Evolutionary conservation across 352 stramenopile species (phyloP), one percentile per base, ranked within the genome.

Genomic region (Phytopythium boreale): DNA sequence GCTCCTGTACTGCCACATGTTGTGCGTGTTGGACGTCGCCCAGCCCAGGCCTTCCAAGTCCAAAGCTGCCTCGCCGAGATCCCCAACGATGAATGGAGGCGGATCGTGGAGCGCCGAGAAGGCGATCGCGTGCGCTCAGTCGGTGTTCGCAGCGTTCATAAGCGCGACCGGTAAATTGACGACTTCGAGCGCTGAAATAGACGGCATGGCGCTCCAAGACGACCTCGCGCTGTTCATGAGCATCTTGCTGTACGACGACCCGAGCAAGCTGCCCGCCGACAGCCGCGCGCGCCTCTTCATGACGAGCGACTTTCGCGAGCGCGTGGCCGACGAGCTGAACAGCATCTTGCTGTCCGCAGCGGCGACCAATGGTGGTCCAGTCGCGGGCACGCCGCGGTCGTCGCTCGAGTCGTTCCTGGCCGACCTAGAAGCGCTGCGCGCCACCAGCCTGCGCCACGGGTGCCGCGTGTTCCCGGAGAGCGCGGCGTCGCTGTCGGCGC

Each of bases 21-120:
- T 86, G 5, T 86, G 72, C 34, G 68, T 86, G 20, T 39, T 86
- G 34, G 77, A 86, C 51, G 59, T 76, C 22, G 62, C 82, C 4
- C 46, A 56, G 31, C 50, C 52, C 26, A 68, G 22, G 46, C 22
- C 46, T 12, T 11, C 46, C 10, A 52, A 29, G 11, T 52, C 22
- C 9, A 31, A 7, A 0, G 11, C 46, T 20, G 39, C 15, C 15
- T 20, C 39, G 39, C 39, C 15, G 15, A 53, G 31, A 11, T 50
- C 36, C 9, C 60, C 27, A 24, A 36, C 65, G 14, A 55, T 67
- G 43, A 22, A 55, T 4, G 29, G 56, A 6, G 29, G 17, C 15
- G 68, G 61, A 20, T 49, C 59, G 29, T 83, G 75, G 75, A 68
- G 77, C 61, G 55, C 73, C 0, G 73, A 80, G 58, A 24, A 62